phyloP scores from a whole-genome alignment of 2,329 filamentous ascomycete genomes.

The Cladosporium austrohemisphaericum region DNA sequence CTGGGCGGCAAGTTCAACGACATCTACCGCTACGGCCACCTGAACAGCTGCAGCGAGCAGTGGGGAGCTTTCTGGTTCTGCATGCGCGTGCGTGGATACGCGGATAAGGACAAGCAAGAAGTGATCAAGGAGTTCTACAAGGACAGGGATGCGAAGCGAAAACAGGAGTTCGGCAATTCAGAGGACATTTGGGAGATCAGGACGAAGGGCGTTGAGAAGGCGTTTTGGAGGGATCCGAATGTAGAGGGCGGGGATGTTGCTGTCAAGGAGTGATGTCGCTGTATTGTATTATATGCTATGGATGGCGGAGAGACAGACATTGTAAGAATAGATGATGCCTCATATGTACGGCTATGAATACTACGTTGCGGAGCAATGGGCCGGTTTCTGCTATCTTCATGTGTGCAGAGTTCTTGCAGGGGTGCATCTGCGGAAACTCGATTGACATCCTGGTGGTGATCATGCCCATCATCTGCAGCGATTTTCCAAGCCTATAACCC shows the following conservation, averaged over 20 bases:
- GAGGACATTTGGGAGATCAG: conserved; percentile 87
- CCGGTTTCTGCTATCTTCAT: too few species aligned
- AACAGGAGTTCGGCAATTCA: conserved; percentile 67
- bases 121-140: conserved; percentile 65
- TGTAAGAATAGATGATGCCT: background rate
- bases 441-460: too few species aligned
- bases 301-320: background rate
- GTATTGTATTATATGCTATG: background rate
- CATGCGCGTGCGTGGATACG: conserved; percentile 73
- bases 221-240: conserved; percentile 37
- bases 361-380: too few species aligned
- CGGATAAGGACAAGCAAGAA: conserved; percentile 56
- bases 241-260: conserved; percentile 25
- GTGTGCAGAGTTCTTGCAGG: too few species aligned
- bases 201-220: conserved; percentile 54
- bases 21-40: conserved; percentile 78
- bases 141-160: conserved; percentile 58
- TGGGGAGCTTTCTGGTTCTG: conserved; percentile 98
- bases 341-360: conserved; percentile 5
- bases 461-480: too few species aligned
- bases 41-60: conserved; percentile 74
- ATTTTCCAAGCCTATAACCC: too few species aligned
- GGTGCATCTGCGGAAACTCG: too few species aligned
- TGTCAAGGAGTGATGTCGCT: conserved; percentile 3
- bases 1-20: conserved; percentile 88